Evolutionary conservation across 495 filamentous ascomycete species (phyloP).

Genomic region (Talaromyces wortmannii): DNA sequence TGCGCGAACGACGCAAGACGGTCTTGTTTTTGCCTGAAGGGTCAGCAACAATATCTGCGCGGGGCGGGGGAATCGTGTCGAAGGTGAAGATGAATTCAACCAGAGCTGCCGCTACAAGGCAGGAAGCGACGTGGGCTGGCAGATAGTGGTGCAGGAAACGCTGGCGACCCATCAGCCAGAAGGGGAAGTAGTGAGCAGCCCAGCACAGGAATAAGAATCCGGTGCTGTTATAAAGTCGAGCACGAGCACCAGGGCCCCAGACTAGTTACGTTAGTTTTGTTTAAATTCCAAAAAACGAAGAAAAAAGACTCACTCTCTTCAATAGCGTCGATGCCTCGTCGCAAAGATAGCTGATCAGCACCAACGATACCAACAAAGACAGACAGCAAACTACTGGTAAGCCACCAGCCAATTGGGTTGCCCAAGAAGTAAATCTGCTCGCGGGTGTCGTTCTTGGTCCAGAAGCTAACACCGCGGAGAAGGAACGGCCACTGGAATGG

Average conservation of each 20-base stretch:
- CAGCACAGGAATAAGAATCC: slow-evolving; percentile 95
- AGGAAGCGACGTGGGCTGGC: slow-evolving; percentile 83
- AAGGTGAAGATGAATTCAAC: slow-evolving; percentile 94
- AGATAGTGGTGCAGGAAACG: slow-evolving; percentile 75
- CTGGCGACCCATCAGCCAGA: slow-evolving; percentile 71
- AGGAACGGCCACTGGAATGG: slow-evolving; percentile 99
- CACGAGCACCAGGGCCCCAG: slow-evolving; percentile 68
- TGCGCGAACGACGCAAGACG: slow-evolving; percentile 41
- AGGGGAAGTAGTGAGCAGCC: slow-evolving; percentile 68
- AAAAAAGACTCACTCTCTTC: slow-evolving; percentile 72
- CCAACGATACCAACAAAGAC: slow-evolving; percentile 89
- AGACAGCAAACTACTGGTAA: slow-evolving; percentile 82
- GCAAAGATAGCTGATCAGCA: slow-evolving; percentile 86
- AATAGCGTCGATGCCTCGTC: slow-evolving; percentile 86
- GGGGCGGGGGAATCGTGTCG: slow-evolving; percentile 52
- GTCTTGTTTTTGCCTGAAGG: slow-evolving; percentile 30
- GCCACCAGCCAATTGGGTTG: slow-evolving; percentile 97
- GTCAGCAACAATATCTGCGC: slow-evolving; percentile 41
- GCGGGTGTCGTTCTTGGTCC: slow-evolving; percentile 93
- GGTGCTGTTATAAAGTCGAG: slow-evolving; percentile 93
- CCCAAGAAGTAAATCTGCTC: slow-evolving; percentile 99
- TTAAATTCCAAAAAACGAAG: slow-evolving; percentile 1
- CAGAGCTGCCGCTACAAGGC: slow-evolving; percentile 91
- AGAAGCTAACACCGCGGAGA: slow-evolving; percentile 94
- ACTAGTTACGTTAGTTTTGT: slow-evolving; percentile 18